phyloP scores from a whole-genome alignment of 2,329 filamentous ascomycete genomes.

The Apiospora marii region DNA sequence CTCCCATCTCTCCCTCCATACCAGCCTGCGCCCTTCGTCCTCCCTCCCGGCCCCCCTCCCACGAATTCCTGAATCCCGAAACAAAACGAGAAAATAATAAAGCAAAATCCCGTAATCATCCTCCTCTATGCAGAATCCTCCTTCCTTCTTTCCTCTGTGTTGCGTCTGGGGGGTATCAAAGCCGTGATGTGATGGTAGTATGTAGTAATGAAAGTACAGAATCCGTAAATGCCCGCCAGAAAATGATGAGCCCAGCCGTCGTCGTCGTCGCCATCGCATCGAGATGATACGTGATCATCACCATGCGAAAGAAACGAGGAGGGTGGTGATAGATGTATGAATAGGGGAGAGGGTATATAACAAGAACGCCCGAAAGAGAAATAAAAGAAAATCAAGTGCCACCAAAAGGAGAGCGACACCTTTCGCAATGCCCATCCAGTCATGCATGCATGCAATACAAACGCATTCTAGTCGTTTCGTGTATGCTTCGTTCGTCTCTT shows the following conservation, averaged over 20 bases:
- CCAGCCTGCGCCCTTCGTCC: not conserved
- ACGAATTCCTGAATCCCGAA: too few species aligned
- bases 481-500: not conserved
- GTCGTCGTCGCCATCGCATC: not conserved
- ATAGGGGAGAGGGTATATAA: conserved; percentile 2
- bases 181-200: not conserved
- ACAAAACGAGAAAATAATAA: too few species aligned
- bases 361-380: not conserved
- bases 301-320: not conserved
- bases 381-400: not conserved
- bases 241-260: not conserved
- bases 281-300: not conserved
- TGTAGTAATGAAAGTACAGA: not conserved
- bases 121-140: not conserved
- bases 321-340: not conserved
- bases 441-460: not conserved
- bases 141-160: not conserved
- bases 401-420: not conserved
- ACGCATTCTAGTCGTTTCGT: conserved; percentile 8
- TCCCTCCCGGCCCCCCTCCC: not conserved
- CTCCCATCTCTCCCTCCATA: not conserved
- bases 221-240: not conserved
- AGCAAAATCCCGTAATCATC: not conserved
- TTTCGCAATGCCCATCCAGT: not conserved
- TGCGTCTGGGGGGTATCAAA: conserved; percentile 13